Evolutionary conservation across 805 yeast species (phyloP), one percentile per base, ranked within the genome.

Genomic region (Starmerella stellata): DNA sequence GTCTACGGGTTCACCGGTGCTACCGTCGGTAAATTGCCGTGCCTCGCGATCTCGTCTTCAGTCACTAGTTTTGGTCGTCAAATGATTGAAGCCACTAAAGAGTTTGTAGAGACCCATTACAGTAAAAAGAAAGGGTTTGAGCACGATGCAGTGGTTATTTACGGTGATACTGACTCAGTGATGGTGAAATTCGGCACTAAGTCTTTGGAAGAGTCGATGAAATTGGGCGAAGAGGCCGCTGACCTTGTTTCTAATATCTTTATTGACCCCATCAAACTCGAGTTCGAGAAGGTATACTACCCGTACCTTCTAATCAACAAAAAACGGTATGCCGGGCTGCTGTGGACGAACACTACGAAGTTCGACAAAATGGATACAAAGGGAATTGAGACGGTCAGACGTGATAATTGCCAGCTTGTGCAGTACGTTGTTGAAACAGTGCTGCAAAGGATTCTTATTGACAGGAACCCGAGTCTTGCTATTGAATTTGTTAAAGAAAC

Each of bases 1-100:
- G 99, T 90, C 4, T 90, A 90, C 57, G 99, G 99, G 35, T 92
- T 90, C 60, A 90, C 99, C 1, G 99, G 99, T 59, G 99, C 99
- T 2, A 90, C 96, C 0, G 76, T 87, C 34, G 99, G 99, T 38
- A 87, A 90, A 53, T 66, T 90, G 39, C 99, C 99, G 1, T 92
- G 98, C 63, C 64, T 90, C 40, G 93, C 93, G 0, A 90, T 90
- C 42, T 92, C 98, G 0, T 82, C 96, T 0, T 82, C 95, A 1
- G 90, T 77, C 28, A 90, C 99, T 1, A 76, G 96, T 0, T 90
- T 77, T 61, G 99, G 99, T 45, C 76, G 99, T 65, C 78, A 71
- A 37, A 90, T 90, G 99, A 90, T 90, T 62, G 94, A 87, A 59
- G 65, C 71, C 49, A 90, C 98, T 0, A 90, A 87, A 51, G 65